Evolutionary conservation across 768 basidiomycete species (phyloP).

Genomic region (Suillus paluster): DNA sequence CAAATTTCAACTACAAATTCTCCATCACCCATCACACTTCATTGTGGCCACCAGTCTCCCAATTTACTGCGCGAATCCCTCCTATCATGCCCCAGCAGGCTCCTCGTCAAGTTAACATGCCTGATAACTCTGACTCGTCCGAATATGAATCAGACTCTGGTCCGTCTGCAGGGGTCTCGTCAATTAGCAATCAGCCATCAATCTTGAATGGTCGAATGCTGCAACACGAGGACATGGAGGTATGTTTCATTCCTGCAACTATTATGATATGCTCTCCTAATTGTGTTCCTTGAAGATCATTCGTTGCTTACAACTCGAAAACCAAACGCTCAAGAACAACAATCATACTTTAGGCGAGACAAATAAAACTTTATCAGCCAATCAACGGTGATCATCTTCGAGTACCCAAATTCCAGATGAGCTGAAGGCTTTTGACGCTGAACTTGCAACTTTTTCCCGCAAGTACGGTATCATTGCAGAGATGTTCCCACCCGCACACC

Average conservation of each 20-base stretch:
- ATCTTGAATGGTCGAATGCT: not conserved
- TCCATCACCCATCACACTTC: not conserved
- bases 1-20: not conserved
- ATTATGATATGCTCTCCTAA: not conserved
- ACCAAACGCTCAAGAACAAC: too few species aligned
- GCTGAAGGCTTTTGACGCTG: not conserved
- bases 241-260: not conserved
- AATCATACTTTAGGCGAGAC: not conserved
- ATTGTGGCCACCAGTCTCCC: not conserved
- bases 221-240: not conserved
- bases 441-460: not conserved
- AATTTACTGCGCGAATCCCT: not conserved
- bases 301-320: not conserved
- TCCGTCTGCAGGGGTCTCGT: not conserved
- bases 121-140: not conserved
- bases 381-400: not conserved
- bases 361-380: not conserved
- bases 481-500: not conserved
- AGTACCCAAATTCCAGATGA: not conserved
- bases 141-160: not conserved
- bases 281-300: not conserved
- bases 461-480: constrained; percentile 7
- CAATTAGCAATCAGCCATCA: not conserved
- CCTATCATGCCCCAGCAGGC: not conserved
- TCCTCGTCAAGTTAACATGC: not conserved